Percentiles rank a stretch among this genome's conserved stretches.
Evolutionary conservation across 257 asterid species (phyloP).

Genomic region (Agastache rugosa): DNA sequence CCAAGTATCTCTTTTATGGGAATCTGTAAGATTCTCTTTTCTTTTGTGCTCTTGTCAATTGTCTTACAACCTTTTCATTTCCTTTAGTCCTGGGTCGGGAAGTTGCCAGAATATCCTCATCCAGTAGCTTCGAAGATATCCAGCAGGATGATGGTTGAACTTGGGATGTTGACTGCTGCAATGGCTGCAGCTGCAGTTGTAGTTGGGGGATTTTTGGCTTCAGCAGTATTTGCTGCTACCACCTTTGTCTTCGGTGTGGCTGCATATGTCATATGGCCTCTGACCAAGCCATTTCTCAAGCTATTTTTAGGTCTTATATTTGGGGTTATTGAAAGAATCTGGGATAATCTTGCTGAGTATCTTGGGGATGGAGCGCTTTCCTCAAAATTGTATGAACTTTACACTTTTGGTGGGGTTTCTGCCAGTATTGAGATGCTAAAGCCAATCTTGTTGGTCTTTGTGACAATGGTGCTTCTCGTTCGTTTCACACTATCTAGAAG

Average conservation of each 20-base stretch:
- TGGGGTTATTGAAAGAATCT: conserved; percentile 63
- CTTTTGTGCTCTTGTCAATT: conserved; percentile 29
- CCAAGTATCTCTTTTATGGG: conserved; percentile 1
- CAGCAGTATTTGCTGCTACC: conserved; percentile 85
- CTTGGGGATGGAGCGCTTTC: conserved; percentile 70
- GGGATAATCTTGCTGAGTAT: conserved; percentile 74
- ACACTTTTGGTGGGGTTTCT: conserved; percentile 77
- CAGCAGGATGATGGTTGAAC: conserved; percentile 90
- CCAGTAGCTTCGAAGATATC: conserved; percentile 91
- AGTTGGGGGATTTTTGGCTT: conserved; percentile 88
- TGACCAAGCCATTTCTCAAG: conserved; percentile 79
- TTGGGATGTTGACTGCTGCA: conserved; percentile 78
- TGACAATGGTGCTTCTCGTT: conserved; percentile 83
- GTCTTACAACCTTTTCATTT: conserved; percentile 40
- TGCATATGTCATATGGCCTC: conserved; percentile 81
- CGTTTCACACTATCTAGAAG: conserved; percentile 96
- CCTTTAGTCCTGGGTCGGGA: conserved; percentile 84
- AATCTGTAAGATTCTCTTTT: conserved; percentile 29
- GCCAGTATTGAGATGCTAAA: conserved; percentile 76
- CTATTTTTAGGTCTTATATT: conserved; percentile 61
- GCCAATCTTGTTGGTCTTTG: conserved; percentile 74
- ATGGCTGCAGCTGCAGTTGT: conserved; percentile 85
- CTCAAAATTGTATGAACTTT: conserved; percentile 68
- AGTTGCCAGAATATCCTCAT: conserved; percentile 81
- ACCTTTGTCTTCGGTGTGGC: conserved; percentile 65